phyloP scores from a whole-genome alignment of 2,329 filamentous ascomycete species.

The Ceratocystis cacaofunesta region DNA sequence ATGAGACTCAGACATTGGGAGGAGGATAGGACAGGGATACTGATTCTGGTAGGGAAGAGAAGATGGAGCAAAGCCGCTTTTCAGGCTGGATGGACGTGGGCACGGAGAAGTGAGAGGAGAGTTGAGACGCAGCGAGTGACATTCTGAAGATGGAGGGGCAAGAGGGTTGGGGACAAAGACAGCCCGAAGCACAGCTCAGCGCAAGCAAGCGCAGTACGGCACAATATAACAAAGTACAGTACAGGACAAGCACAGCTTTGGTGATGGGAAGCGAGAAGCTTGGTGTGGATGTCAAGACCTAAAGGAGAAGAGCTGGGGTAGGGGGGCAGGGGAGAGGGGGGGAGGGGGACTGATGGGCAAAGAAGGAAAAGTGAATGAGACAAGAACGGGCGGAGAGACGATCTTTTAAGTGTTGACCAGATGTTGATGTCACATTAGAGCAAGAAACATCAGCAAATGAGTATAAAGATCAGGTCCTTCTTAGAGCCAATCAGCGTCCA shows the following conservation, averaged over 20 bases:
- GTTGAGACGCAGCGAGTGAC: constrained; percentile 1
- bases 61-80: background rate
- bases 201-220: background rate
- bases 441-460: too few relatives aligned
- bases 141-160: background rate
- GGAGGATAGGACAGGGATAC: background rate
- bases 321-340: too few relatives aligned
- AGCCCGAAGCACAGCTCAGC: background rate
- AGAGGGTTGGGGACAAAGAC: background rate
- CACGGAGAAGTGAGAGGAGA: background rate
- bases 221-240: background rate
- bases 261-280: background rate
- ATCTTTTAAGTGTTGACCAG: too few relatives aligned
- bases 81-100: background rate
- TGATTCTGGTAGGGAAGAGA: background rate
- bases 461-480: too few relatives aligned
- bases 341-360: too few relatives aligned
- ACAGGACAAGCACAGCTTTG: background rate
- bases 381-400: too few relatives aligned
- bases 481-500: too few relatives aligned
- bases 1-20: constrained; percentile 8
- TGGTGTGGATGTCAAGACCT: too few relatives aligned
- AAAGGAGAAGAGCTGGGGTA: too few relatives aligned
- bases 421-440: too few relatives aligned
- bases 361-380: too few relatives aligned